Base-by-base conservation (phyloP, 352 stramenopile genomes). In the Phytophthora tubulina region DNA sequence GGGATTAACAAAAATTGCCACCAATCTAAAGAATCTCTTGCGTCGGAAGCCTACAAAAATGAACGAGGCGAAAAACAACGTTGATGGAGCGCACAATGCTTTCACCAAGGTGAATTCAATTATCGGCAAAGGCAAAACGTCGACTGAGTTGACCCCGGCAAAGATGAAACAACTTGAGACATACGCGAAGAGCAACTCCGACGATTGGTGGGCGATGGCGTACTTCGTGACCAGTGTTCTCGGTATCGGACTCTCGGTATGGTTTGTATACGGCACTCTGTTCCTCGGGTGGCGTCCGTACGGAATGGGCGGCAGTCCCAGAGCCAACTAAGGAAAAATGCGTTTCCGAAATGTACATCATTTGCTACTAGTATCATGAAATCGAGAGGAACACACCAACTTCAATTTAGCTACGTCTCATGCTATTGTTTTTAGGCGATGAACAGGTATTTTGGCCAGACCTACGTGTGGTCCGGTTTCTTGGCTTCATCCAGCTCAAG, bases 171-270 rank as follows among this genome's bases (percentile, higher is more conserved):
- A 21, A 3, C 55, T 70, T 6, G 33, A 70, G 38, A 58, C 52
- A n/a, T 70, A 64, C 13, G 53, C 63, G 2, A 30, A 15, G 3
- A 44, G 38, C 42, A 70, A 57, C 27, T 56, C 63, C 32, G 44
- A 58, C 9, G 58, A 70, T 10, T 70, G 63, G 63, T 56, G 46
- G 17, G 33, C 44, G 15, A 64, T 70, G 63, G n/a, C 21, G 3
- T 64, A 70, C 30, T 70, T 52, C 44, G 13, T 63, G 7, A 32
- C 33, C 10, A 38, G 51, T 21, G 36, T 42, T 11, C 31, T 52
- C 17, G 63, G 63, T 7, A 36, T 64, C 44, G 42, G 52, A 13
- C 42, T 70, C 3, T 9, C 36, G n/a, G n/a, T 33, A 17, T 42
- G 44, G 7, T 15, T 64, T 8, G 21, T 27, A 14, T 48, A 44